phyloP scores from a whole-genome alignment of 2,329 filamentous ascomycete species.

The Talaromyces piceae region DNA sequence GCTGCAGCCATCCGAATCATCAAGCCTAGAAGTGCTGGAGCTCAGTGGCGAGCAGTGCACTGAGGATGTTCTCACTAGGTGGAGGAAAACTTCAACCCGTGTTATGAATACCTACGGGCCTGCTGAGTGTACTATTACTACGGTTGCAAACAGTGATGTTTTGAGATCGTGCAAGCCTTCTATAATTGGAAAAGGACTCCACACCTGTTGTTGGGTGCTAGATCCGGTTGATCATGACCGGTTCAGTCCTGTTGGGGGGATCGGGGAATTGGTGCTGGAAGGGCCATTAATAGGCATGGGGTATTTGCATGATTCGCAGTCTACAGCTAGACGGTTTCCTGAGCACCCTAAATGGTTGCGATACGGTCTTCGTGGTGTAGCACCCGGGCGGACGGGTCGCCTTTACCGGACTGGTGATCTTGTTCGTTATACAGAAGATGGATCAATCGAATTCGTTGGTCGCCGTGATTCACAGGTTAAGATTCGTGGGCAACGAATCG shows the following conservation, averaged over 20 bases:
- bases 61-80: background rate
- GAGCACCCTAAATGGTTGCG: conserved; percentile 31
- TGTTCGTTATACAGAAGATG: conserved; percentile 28
- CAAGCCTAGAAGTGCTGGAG: background rate
- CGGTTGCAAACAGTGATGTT: background rate
- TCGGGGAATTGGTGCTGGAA: conserved; percentile 43
- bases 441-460: conserved; percentile 26
- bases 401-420: conserved; percentile 30
- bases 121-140: background rate
- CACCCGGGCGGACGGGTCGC: conserved; percentile 18
- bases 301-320: conserved; percentile 36
- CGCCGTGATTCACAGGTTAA: conserved; percentile 34
- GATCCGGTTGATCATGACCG: conserved; percentile 29
- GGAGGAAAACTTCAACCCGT: background rate
- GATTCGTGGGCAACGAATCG: conserved; percentile 35
- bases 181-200: background rate
- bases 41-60: conserved; percentile 2
- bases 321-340: conserved; percentile 29
- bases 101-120: conserved; percentile 5
- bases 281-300: conserved; percentile 34
- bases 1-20: background rate
- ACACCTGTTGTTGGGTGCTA: conserved; percentile 34
- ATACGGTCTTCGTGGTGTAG: conserved; percentile 5
- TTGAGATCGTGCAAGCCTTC: background rate
- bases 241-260: conserved; percentile 36